Evolutionary conservation across 768 basidiomycete genomes (phyloP), one percentile per base, ranked within the genome.

Genomic region (Roridomyces roridus): DNA sequence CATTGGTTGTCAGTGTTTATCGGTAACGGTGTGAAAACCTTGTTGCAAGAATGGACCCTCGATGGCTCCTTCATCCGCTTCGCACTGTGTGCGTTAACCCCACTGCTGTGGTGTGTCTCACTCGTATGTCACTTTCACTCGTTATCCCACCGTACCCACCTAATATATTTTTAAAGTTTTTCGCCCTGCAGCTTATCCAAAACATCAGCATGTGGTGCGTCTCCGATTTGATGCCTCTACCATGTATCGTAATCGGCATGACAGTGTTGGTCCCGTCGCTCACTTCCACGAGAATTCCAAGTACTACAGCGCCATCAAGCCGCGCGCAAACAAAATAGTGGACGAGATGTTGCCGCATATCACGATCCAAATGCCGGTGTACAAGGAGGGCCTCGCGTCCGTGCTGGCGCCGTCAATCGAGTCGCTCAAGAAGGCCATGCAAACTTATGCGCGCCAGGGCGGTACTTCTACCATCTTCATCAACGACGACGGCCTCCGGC

Each of bases 371-470:
- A 85, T 95, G 84, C 81, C 93, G 0, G 92, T 94, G 24, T 94
- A 93, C 77, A 94, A 92, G 63, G 91, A 92, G 68, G 84, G 83
- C 60, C 72, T 92, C 26, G 81, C 85, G 25, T 71, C 81, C 34
- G 90, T 90, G 0, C 81, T 92, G 83, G 73, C 82, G 0, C 91
- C 91, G 0, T 88, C 87, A 6, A 86, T 94, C 46, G 79, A 85
- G 48, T 86, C 85, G 0, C 67, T 93, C 60, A 92, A 92, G 68
- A 85, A 85, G 69, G 91, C 91, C 0, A 92, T 92, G 85, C 89
- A 91, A 72, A 92, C 90, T 1, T 92, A 93, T 68, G 91, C 92
- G 1, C 80, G 91, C 1, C 92, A 94, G 67, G 91, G 92, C 51
- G 92, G 91, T 0, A 86, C 87, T 1, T 88, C 85, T 24, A 77